Percentiles rank a stretch among this genome's conserved stretches.
Conservation (phyloP, 495 filamentous ascomycete genomes). For the Aspergillus indologenus region DNA sequence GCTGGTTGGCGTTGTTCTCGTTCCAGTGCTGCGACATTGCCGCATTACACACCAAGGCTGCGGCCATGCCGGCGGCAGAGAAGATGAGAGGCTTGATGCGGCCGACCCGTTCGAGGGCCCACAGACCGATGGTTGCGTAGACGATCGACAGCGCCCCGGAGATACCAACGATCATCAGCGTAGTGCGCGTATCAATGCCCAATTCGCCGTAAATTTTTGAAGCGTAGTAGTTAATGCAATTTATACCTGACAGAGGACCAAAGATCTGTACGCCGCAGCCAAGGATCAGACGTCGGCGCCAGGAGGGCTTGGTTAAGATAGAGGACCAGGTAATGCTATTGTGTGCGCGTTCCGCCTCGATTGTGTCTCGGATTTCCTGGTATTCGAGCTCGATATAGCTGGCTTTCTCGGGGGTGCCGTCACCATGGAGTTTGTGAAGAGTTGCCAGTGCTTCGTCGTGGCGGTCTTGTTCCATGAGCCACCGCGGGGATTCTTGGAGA, state of each 20-base stretch:
- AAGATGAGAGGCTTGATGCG: conserved; percentile 18
- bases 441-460: conserved; percentile 53
- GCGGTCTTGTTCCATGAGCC: conserved; percentile 62
- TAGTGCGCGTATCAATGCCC: conserved; percentile 44
- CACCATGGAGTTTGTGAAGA: conserved; percentile 17
- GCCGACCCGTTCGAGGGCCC: conserved; percentile 16
- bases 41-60: conserved; percentile 15
- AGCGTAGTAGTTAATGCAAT: conserved; percentile 52
- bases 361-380: conserved; percentile 27
- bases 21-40: conserved; percentile 15
- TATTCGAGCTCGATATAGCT: conserved; percentile 24
- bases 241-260: conserved; percentile 51
- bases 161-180: conserved; percentile 50
- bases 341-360: conserved; percentile 16
- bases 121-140: conserved; percentile 22
- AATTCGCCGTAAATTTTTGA: conserved; percentile 50
- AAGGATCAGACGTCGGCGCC: conserved; percentile 48
- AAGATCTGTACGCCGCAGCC: conserved; percentile 53
- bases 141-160: conserved; percentile 39
- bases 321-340: conserved; percentile 36
- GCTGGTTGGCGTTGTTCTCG: conserved; percentile 10
- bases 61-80: conserved; percentile 8
- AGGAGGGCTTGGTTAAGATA: conserved; percentile 45
- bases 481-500: conserved; percentile 56
- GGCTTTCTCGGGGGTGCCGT: conserved; percentile 12